Base-by-base conservation (phyloP, 352 stramenopile species). In the Pythium coloratum region DNA sequence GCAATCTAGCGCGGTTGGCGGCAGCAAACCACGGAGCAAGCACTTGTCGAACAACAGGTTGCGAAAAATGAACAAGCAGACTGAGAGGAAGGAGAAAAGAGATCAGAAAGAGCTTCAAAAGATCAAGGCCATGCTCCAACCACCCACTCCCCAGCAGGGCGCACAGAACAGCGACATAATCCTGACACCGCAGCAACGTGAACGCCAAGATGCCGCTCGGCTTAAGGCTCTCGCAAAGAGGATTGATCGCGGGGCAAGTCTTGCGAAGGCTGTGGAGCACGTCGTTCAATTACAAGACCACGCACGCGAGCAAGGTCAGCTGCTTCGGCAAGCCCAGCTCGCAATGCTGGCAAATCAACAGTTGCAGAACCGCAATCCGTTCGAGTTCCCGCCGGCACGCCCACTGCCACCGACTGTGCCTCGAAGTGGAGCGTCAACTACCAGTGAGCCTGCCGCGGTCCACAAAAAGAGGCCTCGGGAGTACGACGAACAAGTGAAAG, bases 31-130 rank as follows among this genome's bases (percentile, higher is more conserved):
- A 13, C 44, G 44, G 49, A 55, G n/a, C 5, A 55, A 55, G 13
- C 24, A 6, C 14, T 36, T 55, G 49, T 55, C 49, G n/a, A 55
- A 36, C 28, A 55, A 34, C 13, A 12, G 49, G 16, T 10, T 55
- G 3, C 49, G 49, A 55, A 55, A 16, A 55, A 55, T 55, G 26
- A 20, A 18, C 24, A 55, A 55, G 49, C 24, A 55, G n/a, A 55
- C 26, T 6, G 14, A 12, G 13, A 26, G 49, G 13, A 32, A 18
- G 24, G 49, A 34, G 14, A 24, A 26, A 26, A 24, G 18, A 26
- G 26, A 18, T 6, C 47, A 24, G 6, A 30, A 54, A 54, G 20
- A 54, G 49, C 16, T 34, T 26, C 26, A 34, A 14, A 34, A 55
- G 49, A 16, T 24, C 38, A 3, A 18, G 26, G 28, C 46, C 2